A percentile compares a stretch with the other conserved stretches of the same genome.
Conservation (phyloP, 2,329 filamentous ascomycete genomes). For the Orbilia blumenaviensis region DNA sequence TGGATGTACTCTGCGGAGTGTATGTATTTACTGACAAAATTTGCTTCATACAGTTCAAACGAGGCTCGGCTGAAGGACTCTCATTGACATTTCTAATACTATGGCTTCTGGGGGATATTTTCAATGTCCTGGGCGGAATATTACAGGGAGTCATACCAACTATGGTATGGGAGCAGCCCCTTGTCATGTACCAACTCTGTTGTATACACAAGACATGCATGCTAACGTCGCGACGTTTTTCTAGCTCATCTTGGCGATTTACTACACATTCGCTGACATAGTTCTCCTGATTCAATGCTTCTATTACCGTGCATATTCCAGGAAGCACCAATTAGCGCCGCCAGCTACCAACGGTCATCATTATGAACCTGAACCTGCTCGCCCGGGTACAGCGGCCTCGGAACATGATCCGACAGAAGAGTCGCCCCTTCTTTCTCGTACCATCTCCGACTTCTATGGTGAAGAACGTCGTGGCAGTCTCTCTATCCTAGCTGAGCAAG, state of each 20-base stretch:
- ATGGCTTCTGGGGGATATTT: conserved; percentile 93
- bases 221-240: neutral
- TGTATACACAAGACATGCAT: neutral
- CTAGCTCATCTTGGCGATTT: conserved; percentile 85
- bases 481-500: conserved; percentile 71
- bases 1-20: too few relatives aligned
- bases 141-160: conserved; percentile 91
- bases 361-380: neutral
- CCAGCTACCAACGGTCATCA: conserved; percentile 50
- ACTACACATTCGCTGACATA: conserved; percentile 91
- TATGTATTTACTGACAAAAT: neutral
- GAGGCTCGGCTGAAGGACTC: conserved; percentile 83
- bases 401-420: conserved; percentile 62
- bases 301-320: conserved; percentile 76
- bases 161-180: conserved; percentile 69
- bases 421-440: conserved; percentile 64
- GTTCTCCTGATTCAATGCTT: conserved; percentile 90
- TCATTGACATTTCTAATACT: conserved; percentile 91
- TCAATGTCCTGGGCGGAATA: conserved; percentile 93
- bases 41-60: conserved; percentile 68
- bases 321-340: conserved; percentile 59
- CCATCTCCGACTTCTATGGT: conserved; percentile 60
- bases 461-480: conserved; percentile 67
- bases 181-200: neutral
- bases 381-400: conserved; percentile 59